A percentile compares a stretch with the other conserved stretches of the same genome.
Evolutionary conservation across 192 early-diverging fungal genomes (phyloP).

Genomic region (Coemansia reversa): DNA sequence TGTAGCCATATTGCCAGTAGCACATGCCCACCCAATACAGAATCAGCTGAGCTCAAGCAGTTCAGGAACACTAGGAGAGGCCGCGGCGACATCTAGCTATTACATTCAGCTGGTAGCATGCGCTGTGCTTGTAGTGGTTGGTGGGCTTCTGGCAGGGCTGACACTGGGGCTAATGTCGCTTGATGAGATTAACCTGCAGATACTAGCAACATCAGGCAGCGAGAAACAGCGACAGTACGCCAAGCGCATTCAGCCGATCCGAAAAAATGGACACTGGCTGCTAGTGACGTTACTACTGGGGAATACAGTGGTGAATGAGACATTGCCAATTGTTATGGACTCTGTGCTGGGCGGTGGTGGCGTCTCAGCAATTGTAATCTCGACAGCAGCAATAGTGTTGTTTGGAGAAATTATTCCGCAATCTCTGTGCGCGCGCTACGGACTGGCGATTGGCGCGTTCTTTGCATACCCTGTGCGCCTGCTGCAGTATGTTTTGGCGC

Average conservation of each 20-base stretch:
- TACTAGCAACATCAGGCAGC: slow-evolving; percentile 79
- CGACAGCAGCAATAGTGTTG: slow-evolving; percentile 84
- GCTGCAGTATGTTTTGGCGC: slow-evolving; percentile 66
- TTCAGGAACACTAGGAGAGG: background rate
- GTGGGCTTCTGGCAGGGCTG: slow-evolving; percentile 74
- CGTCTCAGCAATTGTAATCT: slow-evolving; percentile 79
- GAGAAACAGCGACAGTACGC: slow-evolving; percentile 70
- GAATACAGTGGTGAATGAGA: slow-evolving; percentile 96
- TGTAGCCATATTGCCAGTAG: too few relatives aligned
- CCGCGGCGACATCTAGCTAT: slow-evolving; percentile 13
- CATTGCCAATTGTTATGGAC: slow-evolving; percentile 83
- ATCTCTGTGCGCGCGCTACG: slow-evolving; percentile 83
- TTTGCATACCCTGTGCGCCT: slow-evolving; percentile 74
- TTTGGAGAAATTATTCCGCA: slow-evolving; percentile 98
- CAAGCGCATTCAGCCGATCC: slow-evolving; percentile 75
- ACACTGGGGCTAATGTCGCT: slow-evolving; percentile 76
- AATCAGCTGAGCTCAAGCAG: slow-evolving; percentile 4
- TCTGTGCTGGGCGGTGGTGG: slow-evolving; percentile 75
- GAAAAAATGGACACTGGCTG: slow-evolving; percentile 90
- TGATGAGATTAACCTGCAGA: slow-evolving; percentile 78
- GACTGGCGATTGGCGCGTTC: slow-evolving; percentile 84
- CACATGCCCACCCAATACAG: background rate
- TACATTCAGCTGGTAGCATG: slow-evolving; percentile 58
- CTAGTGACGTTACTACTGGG: slow-evolving; percentile 88
- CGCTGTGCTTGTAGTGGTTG: slow-evolving; percentile 65